Evolutionary conservation across 2,329 filamentous ascomycete genomes (phyloP).

Genomic region (Aspergillus puulaauensis): DNA sequence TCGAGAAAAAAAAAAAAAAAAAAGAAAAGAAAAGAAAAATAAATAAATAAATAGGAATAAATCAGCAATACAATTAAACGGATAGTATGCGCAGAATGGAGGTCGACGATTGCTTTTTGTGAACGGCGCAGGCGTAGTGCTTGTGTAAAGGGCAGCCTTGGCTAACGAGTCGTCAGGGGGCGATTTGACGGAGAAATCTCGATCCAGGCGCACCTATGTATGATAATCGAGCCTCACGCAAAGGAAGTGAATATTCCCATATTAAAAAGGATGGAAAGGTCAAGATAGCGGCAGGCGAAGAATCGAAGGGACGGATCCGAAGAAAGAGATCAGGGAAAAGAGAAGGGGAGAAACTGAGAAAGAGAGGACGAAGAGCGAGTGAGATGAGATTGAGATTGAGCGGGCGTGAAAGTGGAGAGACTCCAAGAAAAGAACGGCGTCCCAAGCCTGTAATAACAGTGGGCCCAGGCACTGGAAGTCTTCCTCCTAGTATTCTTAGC

Average conservation of each 20-base stretch:
- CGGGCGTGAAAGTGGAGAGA: slow-evolving; percentile 1
- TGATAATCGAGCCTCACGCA: slow-evolving; percentile 11
- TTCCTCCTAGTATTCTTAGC: background rate
- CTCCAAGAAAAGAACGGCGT: slow-evolving; percentile 4
- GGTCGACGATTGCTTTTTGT: slow-evolving; percentile 1
- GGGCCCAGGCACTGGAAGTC: background rate
- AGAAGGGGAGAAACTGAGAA: slow-evolving; percentile 6
- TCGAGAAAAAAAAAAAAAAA: too few species aligned
- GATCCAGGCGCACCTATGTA: slow-evolving; percentile 3
- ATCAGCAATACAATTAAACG: background rate
- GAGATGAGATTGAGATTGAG: slow-evolving; percentile 25
- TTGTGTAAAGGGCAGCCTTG: background rate
- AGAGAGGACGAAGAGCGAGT: slow-evolving; percentile 19
- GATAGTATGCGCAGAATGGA: background rate
- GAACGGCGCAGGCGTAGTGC: background rate
- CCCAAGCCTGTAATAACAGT: slow-evolving; percentile 6
- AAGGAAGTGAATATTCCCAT: slow-evolving; percentile 4
- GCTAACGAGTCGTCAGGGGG: background rate
- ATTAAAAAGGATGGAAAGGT: slow-evolving; percentile 10
- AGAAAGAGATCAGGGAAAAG: slow-evolving; percentile 13
- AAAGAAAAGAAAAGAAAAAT: background rate
- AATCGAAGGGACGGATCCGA: slow-evolving; percentile 6
- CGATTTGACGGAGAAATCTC: background rate
- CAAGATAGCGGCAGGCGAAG: slow-evolving; percentile 1
- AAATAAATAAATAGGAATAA: background rate